phyloP scores from a whole-genome alignment of 23 red algal genomes.

The Cyanidioschyzon merolae region DNA sequence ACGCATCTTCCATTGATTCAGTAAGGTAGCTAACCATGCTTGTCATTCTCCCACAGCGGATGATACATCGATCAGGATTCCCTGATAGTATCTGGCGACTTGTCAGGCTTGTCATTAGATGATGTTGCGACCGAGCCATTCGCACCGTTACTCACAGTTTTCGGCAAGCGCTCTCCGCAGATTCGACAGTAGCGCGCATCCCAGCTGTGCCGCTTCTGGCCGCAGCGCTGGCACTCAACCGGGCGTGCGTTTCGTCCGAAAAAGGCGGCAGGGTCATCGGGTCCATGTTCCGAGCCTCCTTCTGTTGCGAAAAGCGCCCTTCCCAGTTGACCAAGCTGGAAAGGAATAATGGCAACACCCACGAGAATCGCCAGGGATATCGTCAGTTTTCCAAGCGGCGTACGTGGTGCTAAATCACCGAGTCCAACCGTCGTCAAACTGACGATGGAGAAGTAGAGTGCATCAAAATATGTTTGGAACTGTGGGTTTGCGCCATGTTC shows the following conservation, averaged over 20 bases:
- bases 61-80: too few species aligned
- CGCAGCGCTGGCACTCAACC: background rate
- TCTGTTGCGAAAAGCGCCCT: background rate
- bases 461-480: conserved; percentile 24
- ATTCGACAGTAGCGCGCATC: conserved; percentile 16
- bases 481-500: conserved; percentile 10
- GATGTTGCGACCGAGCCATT: too few species aligned
- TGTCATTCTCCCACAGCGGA: too few species aligned
- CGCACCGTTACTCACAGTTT: too few species aligned
- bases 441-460: conserved; percentile 31
- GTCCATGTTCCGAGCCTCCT: background rate
- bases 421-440: conserved; percentile 44
- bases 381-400: conserved; percentile 25
- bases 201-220: background rate
- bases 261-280: background rate
- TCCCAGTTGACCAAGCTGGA: conserved; percentile 1
- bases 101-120: too few species aligned
- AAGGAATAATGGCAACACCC: conserved; percentile 21
- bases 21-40: too few species aligned
- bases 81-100: too few species aligned
- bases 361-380: conserved; percentile 37
- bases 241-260: background rate
- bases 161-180: conserved; percentile 4
- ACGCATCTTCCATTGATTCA: too few species aligned
- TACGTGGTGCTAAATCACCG: conserved; percentile 31